A percentile compares a stretch with the other conserved stretches of the same genome.
Conservation (phyloP, 192 early-diverging fungal species). For the Coemansia sp. region DNA sequence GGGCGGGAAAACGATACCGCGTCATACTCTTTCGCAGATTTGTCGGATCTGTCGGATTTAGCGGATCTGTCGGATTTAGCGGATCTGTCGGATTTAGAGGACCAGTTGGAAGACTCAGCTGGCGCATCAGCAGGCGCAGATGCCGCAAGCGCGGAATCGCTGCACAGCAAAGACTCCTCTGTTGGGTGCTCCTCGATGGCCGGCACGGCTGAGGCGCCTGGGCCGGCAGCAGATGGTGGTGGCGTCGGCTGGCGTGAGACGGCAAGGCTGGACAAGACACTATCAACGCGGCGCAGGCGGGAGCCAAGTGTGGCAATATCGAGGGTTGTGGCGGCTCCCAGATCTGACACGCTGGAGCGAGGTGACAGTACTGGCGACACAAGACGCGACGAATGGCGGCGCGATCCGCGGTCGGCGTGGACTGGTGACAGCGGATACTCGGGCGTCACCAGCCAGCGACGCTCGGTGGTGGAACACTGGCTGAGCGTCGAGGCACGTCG, state of each 20-base stretch:
- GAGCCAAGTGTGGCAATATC: constrained; percentile 5
- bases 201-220: neutral
- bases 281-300: constrained; percentile 18
- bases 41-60: neutral
- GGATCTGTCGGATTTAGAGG: neutral
- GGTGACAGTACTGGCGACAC: constrained; percentile 38
- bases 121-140: neutral
- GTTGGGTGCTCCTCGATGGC: neutral
- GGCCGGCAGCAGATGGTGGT: neutral
- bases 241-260: constrained; percentile 12
- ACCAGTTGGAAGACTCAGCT: neutral
- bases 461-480: constrained; percentile 53
- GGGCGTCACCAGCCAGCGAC: constrained; percentile 43
- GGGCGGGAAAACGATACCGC: neutral
- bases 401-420: constrained; percentile 14
- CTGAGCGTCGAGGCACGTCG: constrained; percentile 44
- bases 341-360: constrained; percentile 42
- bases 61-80: neutral
- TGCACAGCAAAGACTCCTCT: neutral
- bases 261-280: constrained; percentile 8
- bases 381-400: constrained; percentile 35
- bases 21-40: neutral
- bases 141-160: neutral
- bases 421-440: constrained; percentile 12
- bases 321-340: constrained; percentile 1